Base-by-base conservation (phyloP, 495 filamentous ascomycete species). In the Penicillium atrosanguineum region DNA sequence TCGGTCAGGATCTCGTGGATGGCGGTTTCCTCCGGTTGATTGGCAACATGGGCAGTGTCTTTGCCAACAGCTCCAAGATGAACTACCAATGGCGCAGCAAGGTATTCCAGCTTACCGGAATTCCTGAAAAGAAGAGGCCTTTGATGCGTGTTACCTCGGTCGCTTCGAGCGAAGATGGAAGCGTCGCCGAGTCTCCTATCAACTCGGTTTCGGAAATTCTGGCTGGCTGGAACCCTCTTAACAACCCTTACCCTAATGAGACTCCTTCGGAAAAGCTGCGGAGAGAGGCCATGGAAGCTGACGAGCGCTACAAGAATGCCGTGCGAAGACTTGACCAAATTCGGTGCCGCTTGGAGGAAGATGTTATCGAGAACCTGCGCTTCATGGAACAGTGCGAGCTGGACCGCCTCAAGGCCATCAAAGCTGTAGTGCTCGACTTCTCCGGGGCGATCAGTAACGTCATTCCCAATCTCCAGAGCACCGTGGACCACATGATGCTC, bases 301-400 rank as follows among this genome's bases (percentile, higher is more conserved):
- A 99, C 67, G 92, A 97, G 52, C 82, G 85, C 60, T 99, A 99
- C 77, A 97, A 97, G 74, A 79, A 81, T 12, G 83, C 81, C 29
- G 85, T 99, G 36, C 80, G 83, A 52, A 91, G 87, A 69, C 82
- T 97, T 31, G 94, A 99, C 65, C 80, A 87, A 55, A 83, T 97
- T 68, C 84, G 94, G 37, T 97, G 95, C 71, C 89, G 89, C 38
- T 77, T 99, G 15, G 94, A 99, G 71, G 94, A 99, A 65, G 88
- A 89, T 41, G 94, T 97, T 69, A 85, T 95, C 53, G 81, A 90
- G 28, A 91, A 97, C 58, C 77, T 99, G 49, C 91, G 84, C 63
- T 97, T 96, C 71, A 90, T 99, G 82, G 94, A 99, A 76, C 91
- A 93, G 57, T 99, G 94, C 67, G 94, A 99, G 71, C 75, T 97